Evolutionary conservation across 2,329 filamentous ascomycete species (phyloP).

Genomic region (Knufia petricola): DNA sequence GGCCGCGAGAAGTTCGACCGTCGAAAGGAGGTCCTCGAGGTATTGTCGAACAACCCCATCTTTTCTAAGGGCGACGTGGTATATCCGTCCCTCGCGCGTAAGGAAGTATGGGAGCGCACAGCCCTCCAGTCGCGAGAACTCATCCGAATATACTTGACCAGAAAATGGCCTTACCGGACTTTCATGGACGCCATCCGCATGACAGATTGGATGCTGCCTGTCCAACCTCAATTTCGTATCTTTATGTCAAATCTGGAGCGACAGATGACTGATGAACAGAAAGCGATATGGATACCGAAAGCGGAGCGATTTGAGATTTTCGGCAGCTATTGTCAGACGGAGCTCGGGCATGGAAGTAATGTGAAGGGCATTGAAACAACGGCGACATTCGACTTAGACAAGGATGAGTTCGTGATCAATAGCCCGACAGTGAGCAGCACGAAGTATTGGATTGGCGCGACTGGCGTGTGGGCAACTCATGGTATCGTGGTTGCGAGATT

Average conservation of each 20-base stretch:
- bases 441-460: conserved; percentile 28
- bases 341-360: conserved; percentile 28
- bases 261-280: conserved; percentile 23
- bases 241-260: conserved; percentile 23
- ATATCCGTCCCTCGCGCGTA: conserved; percentile 18
- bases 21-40: conserved; percentile 17
- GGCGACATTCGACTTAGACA: conserved; percentile 24
- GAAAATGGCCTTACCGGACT: conserved; percentile 20
- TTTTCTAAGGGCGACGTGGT: conserved; percentile 19
- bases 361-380: conserved; percentile 28
- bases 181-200: conserved; percentile 20
- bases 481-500: conserved; percentile 26
- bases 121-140: conserved; percentile 19
- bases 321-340: conserved; percentile 27
- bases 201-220: conserved; percentile 21
- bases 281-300: conserved; percentile 23
- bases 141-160: conserved; percentile 17
- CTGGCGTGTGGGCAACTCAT: conserved; percentile 25
- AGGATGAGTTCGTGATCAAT: conserved; percentile 27
- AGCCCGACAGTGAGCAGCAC: conserved; percentile 24
- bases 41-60: conserved; percentile 17
- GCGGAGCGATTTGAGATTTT: conserved; percentile 24
- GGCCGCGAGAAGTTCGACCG: conserved; percentile 20
- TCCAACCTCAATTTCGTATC: conserved; percentile 21
- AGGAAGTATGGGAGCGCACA: conserved; percentile 21